Conservation (phyloP, 805 yeast genomes). For the Schwanniomyces sp. region DNA sequence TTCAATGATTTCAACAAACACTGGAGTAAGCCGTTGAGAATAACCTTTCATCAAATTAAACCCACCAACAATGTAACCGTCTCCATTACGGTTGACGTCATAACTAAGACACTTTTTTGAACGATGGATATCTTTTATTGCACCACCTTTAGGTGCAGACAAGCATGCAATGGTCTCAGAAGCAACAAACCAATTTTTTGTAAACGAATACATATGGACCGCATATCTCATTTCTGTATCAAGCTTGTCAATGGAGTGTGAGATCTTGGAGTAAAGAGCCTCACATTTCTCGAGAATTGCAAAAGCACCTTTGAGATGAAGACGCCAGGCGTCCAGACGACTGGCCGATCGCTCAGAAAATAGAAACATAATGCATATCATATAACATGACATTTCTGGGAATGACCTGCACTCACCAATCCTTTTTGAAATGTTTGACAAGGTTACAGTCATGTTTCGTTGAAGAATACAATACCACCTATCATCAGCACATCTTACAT, state of each 20-base stretch:
- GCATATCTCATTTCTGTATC: constrained; percentile 1
- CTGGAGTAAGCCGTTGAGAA: not conserved
- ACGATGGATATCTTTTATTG: not conserved
- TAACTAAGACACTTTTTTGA: not conserved
- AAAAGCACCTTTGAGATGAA: constrained; percentile 3
- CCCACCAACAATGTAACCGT: not conserved
- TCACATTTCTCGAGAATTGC: constrained; percentile 3
- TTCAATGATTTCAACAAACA: not conserved
- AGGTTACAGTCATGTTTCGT: not conserved
- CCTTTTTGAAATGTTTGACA: not conserved
- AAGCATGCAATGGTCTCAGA: constrained; percentile 3
- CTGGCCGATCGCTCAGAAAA: constrained; percentile 5
- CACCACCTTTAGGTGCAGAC: constrained; percentile 5
- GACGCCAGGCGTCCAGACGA: constrained; percentile 1
- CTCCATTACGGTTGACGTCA: not conserved
- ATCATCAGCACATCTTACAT: not conserved
- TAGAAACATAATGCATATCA: constrained; percentile 4
- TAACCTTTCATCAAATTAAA: not conserved
- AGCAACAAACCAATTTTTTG: constrained; percentile 5
- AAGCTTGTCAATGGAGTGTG: not conserved
- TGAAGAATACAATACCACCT: constrained; percentile 1
- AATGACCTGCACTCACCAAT: not conserved
- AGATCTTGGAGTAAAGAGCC: not conserved
- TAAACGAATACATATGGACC: constrained; percentile 1
- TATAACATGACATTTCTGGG: constrained; percentile 4